These are phyloP conservation scores for Cynara cardunculus DNA, from an alignment of 129 eudicot species.

Conservation along the genomic window DNA sequence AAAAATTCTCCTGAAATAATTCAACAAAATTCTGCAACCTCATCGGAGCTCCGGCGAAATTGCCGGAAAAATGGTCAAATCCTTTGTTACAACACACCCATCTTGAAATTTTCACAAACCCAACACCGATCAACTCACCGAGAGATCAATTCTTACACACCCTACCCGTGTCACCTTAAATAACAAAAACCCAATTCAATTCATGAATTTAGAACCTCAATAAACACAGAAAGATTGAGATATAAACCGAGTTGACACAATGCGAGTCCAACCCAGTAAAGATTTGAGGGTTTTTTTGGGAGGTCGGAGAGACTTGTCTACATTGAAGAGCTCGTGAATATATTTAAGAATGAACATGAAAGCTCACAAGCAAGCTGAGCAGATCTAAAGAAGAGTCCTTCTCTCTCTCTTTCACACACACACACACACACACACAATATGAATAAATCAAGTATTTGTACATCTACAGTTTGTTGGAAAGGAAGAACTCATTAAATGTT, in stretches of 20 bases:
- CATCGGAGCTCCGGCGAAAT: constrained; percentile 63
- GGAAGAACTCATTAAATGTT: constrained; percentile 24
- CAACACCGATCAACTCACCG: background rate
- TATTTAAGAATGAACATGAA: constrained; percentile 37
- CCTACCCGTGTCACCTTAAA: constrained; percentile 9
- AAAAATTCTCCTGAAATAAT: constrained; percentile 16
- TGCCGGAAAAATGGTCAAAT: constrained; percentile 18
- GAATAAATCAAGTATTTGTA: constrained; percentile 5
- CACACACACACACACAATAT: background rate
- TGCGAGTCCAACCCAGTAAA: constrained; percentile 28
- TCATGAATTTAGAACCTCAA: constrained; percentile 2
- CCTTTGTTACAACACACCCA: background rate
- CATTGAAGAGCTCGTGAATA: constrained; percentile 41
- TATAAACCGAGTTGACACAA: constrained; percentile 23
- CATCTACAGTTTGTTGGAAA: constrained; percentile 29
- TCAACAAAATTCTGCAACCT: constrained; percentile 2
- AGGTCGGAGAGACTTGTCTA: background rate
- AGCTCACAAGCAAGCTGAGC: constrained; percentile 24
- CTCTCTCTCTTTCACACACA: constrained; percentile 22
- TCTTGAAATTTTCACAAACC: constrained; percentile 8
- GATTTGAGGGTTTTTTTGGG: background rate
- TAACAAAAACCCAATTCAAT: constrained; percentile 26
- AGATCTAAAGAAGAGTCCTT: constrained; percentile 35
- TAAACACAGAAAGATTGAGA: constrained; percentile 2
- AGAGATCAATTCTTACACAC: constrained; percentile 22